These are phyloP conservation scores for Babesia gibsoni DNA, from an alignment of 169 alveolate species.

Conservation along the genomic window DNA sequence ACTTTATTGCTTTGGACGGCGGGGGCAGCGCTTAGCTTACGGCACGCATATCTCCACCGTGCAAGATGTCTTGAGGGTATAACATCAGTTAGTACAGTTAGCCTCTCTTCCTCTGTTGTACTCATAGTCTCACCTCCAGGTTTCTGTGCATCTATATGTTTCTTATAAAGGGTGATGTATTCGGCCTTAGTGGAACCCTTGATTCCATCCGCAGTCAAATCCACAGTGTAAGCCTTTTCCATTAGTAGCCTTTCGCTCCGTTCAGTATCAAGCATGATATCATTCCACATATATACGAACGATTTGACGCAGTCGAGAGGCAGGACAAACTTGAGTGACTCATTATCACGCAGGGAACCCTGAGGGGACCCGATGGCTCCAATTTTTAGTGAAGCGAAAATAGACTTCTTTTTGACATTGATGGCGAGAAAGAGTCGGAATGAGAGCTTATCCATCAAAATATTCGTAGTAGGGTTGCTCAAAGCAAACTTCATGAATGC, in stretches of 20 bases:
- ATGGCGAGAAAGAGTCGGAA: constrained; percentile 51
- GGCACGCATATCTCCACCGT: constrained; percentile 77
- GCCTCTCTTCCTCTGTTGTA: constrained; percentile 59
- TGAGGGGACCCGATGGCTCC: constrained; percentile 60
- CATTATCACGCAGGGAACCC: constrained; percentile 57
- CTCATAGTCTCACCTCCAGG: constrained; percentile 49
- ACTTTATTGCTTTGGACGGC: constrained; percentile 40
- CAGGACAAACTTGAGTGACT: constrained; percentile 66
- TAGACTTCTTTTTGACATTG: constrained; percentile 55
- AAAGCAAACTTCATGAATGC: not conserved
- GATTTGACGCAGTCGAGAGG: constrained; percentile 70
- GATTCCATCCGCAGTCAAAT: constrained; percentile 74
- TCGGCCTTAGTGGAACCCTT: constrained; percentile 73
- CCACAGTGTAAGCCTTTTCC: constrained; percentile 72
- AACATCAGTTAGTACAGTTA: constrained; percentile 73
- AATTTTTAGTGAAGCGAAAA: constrained; percentile 52
- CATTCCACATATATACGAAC: constrained; percentile 71
- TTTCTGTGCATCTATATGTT: constrained; percentile 54
- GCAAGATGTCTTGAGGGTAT: constrained; percentile 82
- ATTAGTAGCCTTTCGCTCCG: constrained; percentile 70
- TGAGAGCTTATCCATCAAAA: constrained; percentile 47
- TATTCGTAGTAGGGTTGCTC: not conserved
- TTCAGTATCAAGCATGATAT: constrained; percentile 63
- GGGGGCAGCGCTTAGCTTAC: constrained; percentile 46
- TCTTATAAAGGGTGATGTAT: constrained; percentile 73